Evolutionary conservation across 2,329 filamentous ascomycete genomes (phyloP), one percentile per base, ranked within the genome.

Genomic region (Colletotrichum somersetense): DNA sequence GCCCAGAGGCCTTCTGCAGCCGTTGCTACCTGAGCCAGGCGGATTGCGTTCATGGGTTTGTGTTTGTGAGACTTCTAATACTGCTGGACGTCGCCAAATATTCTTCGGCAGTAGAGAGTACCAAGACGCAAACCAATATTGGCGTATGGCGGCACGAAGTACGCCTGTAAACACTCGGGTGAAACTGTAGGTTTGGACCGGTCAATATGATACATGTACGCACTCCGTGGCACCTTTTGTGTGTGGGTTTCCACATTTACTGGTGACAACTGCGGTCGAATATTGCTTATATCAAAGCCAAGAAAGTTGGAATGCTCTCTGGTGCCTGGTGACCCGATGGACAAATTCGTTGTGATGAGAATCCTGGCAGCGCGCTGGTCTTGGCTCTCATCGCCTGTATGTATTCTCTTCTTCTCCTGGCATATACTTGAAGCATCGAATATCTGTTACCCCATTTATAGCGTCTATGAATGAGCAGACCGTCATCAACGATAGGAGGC

Each of bases 141-240:
- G 8, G 42, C 46, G 33, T 69, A 72, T 5, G 65, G 57, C 10
- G 65, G 46, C 7, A 44, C 44, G 23, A 72, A 72, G 44, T 72
- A 72, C 10, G 53, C 55, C 26, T 26, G 65, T 1, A 53, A 30
- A 40, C 69, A 72, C 14, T 72, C 69, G 18, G 69, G 53, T 20
- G 69, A 53, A 7, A 72, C 65, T 10, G 65, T 63, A 14, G 66
- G 69, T n/a, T 69, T 72, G n/a, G 48, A 33, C 35, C 55, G 65
- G 8, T 72, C 69, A 46, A 72, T 72, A 20, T 72, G 69, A 44
- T 72, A 72, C 38, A 68, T 40, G 46, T 59, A 72, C 11, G 58
- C 69, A 12, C 58, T 58, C 0, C 58, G 65, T 2, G 58, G 59
- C n/a, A 67, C 69, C 23, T 52, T 62, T 7, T 61, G n/a, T 14